Conservation (phyloP, 495 filamentous ascomycete genomes). For the Chlorociboria aeruginascens region DNA sequence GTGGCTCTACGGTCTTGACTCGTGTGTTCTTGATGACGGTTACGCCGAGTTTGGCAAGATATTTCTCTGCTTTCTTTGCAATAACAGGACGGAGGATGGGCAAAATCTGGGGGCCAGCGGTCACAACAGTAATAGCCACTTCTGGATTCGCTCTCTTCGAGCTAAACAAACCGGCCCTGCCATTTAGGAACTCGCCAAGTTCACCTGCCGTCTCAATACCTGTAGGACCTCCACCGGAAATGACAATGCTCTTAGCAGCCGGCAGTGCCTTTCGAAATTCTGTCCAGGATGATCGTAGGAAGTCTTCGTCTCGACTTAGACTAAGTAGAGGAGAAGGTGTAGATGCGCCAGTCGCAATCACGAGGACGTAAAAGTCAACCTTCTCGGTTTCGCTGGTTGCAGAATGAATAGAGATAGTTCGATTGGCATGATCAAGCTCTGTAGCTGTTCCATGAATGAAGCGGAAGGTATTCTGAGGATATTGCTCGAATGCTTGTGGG, state of each 20-base stretch:
- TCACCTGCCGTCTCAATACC: constrained; percentile 54
- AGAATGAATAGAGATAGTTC: constrained; percentile 28
- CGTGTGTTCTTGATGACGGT: constrained; percentile 18
- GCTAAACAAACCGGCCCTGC: constrained; percentile 22
- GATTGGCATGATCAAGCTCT: constrained; percentile 28
- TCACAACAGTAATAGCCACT: constrained; percentile 34
- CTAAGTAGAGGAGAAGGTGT: constrained; percentile 31
- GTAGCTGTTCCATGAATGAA: constrained; percentile 45
- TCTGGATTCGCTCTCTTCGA: constrained; percentile 19
- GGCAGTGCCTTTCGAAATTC: constrained; percentile 29
- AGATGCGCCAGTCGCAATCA: constrained; percentile 33
- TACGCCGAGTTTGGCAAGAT: constrained; percentile 25
- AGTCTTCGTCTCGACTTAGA: constrained; percentile 19
- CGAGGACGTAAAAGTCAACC: constrained; percentile 31
- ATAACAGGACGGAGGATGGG: constrained; percentile 21
- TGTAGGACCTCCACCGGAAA: constrained; percentile 56
- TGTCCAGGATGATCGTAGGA: constrained; percentile 20
- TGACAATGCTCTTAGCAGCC: constrained; percentile 40
- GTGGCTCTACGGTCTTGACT: constrained; percentile 12
- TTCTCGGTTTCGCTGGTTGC: constrained; percentile 23
- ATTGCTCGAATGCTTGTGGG: constrained; percentile 27
- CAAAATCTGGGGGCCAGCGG: constrained; percentile 17
- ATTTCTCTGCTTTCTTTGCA: constrained; percentile 18
- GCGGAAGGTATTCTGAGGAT: constrained; percentile 30
- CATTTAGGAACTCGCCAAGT: constrained; percentile 40